These are phyloP conservation scores for Larix kaempferi DNA, from an alignment of 75 land plant species.

Conservation along the genomic window DNA sequence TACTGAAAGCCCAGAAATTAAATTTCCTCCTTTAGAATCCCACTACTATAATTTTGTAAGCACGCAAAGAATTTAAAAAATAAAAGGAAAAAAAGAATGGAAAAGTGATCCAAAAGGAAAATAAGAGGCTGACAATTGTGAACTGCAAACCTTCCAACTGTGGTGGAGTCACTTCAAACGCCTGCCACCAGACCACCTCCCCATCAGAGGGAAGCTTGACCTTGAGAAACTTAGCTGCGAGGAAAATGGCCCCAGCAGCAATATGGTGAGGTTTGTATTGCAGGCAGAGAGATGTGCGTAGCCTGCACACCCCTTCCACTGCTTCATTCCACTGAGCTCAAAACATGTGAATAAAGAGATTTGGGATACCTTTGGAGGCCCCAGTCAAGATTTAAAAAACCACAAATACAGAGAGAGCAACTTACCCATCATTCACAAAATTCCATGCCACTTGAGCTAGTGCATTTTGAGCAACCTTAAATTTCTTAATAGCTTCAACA, in stretches of 20 bases:
- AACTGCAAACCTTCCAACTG: slow-evolving; percentile 52
- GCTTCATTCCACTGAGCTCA: slow-evolving; percentile 13
- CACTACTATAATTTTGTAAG: not conserved
- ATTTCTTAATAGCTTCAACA: slow-evolving; percentile 56
- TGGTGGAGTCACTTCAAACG: slow-evolving; percentile 67
- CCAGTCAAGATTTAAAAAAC: not conserved
- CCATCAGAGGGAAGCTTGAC: slow-evolving; percentile 57
- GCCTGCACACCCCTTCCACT: slow-evolving; percentile 46
- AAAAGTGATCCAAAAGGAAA: not conserved
- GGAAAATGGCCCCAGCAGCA: slow-evolving; percentile 71
- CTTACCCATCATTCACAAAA: slow-evolving; percentile 78
- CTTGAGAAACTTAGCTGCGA: slow-evolving; percentile 71
- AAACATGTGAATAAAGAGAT: slow-evolving; percentile 9
- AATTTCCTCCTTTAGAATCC: not conserved
- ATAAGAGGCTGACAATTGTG: not conserved
- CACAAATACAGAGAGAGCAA: not conserved
- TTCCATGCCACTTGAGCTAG: slow-evolving; percentile 76
- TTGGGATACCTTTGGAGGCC: slow-evolving; percentile 1
- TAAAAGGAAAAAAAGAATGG: not conserved
- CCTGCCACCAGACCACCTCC: slow-evolving; percentile 79
- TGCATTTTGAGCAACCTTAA: slow-evolving; percentile 51
- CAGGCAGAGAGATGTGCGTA: slow-evolving; percentile 74
- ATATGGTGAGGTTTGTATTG: slow-evolving; percentile 78
- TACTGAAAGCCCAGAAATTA: not conserved
- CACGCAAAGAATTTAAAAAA: too few relatives aligned